These are phyloP conservation scores for Calocybe indica DNA, from an alignment of 768 basidiomycete species.

Conservation along the genomic window DNA sequence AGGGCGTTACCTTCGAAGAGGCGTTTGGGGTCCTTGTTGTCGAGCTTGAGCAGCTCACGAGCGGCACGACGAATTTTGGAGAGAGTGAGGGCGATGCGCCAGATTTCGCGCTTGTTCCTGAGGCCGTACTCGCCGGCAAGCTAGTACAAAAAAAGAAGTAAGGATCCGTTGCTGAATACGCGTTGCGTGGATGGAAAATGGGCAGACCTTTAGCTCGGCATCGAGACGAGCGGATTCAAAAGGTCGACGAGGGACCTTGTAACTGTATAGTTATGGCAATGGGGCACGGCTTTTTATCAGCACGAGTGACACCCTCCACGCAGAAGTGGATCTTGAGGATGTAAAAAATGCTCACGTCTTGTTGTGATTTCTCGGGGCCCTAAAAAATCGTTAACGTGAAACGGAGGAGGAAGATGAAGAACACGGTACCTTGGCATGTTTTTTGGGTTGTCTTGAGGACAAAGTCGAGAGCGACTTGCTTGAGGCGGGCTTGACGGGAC, in stretches of 20 bases:
- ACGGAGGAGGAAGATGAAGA: conserved; percentile 9
- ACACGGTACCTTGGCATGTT: conserved; percentile 78
- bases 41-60: conserved; percentile 99
- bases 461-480: conserved; percentile 14
- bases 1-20: conserved; percentile 99
- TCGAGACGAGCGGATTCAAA: conserved; percentile 98
- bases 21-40: conserved; percentile 98
- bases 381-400: conserved; percentile 34
- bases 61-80: conserved; percentile 99
- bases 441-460: conserved; percentile 36
- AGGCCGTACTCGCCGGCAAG: conserved; percentile 99
- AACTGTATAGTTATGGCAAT: conserved; percentile 62
- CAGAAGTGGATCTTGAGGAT: conserved; percentile 58
- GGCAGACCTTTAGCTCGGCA: conserved; percentile 90
- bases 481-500: conserved; percentile 7
- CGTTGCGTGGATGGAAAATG: neutral
- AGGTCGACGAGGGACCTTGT: conserved; percentile 98
- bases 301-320: conserved; percentile 62
- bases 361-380: conserved; percentile 89
- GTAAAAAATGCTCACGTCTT: conserved; percentile 77
- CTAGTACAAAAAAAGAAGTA: conserved; percentile 33
- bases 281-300: conserved; percentile 65
- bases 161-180: neutral
- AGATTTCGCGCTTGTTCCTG: conserved; percentile 99
- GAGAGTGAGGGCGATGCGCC: conserved; percentile 96